Evolutionary conservation across 2,329 filamentous ascomycete species (phyloP).

Genomic region (Colletotrichum sojae): DNA sequence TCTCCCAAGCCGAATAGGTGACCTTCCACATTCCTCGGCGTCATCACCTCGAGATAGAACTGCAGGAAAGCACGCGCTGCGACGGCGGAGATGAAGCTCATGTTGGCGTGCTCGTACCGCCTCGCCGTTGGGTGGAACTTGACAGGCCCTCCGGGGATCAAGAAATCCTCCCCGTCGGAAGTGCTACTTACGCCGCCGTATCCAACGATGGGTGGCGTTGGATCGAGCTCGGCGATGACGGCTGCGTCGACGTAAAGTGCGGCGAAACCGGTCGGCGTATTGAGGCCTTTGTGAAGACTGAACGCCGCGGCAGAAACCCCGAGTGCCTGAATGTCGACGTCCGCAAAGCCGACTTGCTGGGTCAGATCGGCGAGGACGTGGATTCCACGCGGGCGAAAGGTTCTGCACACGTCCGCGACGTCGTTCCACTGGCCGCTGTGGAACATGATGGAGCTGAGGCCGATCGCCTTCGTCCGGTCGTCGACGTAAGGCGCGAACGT

Average conservation of each 20-base stretch:
- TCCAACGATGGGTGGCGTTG: slow-evolving; percentile 47
- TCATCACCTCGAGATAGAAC: slow-evolving; percentile 48
- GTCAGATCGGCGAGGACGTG: slow-evolving; percentile 51
- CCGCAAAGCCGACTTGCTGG: slow-evolving; percentile 51
- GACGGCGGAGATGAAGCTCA: slow-evolving; percentile 44
- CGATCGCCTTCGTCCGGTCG: slow-evolving; percentile 47
- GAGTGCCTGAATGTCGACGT: slow-evolving; percentile 45
- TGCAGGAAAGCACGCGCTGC: slow-evolving; percentile 46
- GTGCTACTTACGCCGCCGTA: slow-evolving; percentile 44
- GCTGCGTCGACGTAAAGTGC: slow-evolving; percentile 48
- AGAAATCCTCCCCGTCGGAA: slow-evolving; percentile 37
- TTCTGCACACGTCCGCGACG: slow-evolving; percentile 46
- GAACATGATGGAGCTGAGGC: slow-evolving; percentile 51
- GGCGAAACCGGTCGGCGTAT: slow-evolving; percentile 49
- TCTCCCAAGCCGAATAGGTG: slow-evolving; percentile 46
- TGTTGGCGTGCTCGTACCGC: slow-evolving; percentile 50
- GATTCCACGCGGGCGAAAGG: slow-evolving; percentile 46
- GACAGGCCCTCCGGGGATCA: slow-evolving; percentile 42
- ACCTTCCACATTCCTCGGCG: slow-evolving; percentile 44
- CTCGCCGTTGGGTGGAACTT: slow-evolving; percentile 45
- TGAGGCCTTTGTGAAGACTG: slow-evolving; percentile 51
- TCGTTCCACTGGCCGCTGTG: slow-evolving; percentile 52
- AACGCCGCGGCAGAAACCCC: slow-evolving; percentile 51
- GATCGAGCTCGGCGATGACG: slow-evolving; percentile 43
- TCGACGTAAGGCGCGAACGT: slow-evolving; percentile 50